Evolutionary conservation across 2,329 filamentous ascomycete species (phyloP), one percentile per base, ranked within the genome.

Genomic region (Colletotrichum cuscutae): DNA sequence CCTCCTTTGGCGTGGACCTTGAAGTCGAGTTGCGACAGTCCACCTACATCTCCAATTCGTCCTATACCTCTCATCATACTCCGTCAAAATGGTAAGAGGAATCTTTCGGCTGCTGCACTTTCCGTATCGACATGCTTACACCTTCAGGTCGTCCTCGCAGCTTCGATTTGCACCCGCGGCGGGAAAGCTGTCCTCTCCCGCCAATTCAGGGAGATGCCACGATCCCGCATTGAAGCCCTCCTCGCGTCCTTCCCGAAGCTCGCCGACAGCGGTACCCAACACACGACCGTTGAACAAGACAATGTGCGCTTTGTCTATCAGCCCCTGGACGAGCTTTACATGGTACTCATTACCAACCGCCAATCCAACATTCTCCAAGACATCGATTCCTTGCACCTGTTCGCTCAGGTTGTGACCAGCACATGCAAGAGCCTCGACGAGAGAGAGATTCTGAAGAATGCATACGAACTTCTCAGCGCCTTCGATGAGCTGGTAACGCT

Each of bases 221-320:
- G 97, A 82, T 98, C 97, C 62, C 92, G 97, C 81, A 95, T 99
- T 81, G 97, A 99, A 88, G 97, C 94, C 69, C 91, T 99, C 70
- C 93, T 99, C 70, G 97, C 97, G 76, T 97, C 96, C 11, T 98
- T 99, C 82, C 97, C 97, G 68, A 99, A 99, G 86, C 93, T 98
- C 71, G 95, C 97, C 80, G 95, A 98, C 84, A 95, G 94, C 75
- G 94, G 95, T 74, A 98, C 95, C 65, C 97, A 99, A 85, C 97
- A 99, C 84, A 99, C 97, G 32, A 99, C 94, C 6, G 95, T 98
- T 79, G 97, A 99, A 85, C 95, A 98, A 85, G 97, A 99, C 87
- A 98, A 98, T 87, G 97, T 99, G 80, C 96, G 97, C 86, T 99
- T 98, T 82, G 97, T 99, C 72, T 99, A 99, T 88, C 97, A 99